Conservation (phyloP, 2,329 filamentous ascomycete genomes). For the Calycina herbarum region DNA sequence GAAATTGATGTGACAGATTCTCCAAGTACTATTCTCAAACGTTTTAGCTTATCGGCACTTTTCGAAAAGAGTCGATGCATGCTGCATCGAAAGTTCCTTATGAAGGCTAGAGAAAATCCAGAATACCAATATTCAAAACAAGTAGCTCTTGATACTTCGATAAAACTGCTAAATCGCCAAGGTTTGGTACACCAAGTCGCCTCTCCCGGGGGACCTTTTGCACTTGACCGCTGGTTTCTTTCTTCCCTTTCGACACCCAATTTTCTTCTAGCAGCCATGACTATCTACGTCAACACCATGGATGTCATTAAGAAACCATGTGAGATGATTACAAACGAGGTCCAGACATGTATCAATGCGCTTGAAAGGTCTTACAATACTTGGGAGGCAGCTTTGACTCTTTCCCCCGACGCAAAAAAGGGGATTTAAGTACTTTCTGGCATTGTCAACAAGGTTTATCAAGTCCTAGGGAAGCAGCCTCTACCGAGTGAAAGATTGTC, state of each 20-base stretch:
- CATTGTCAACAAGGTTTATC: no score
- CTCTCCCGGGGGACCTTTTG: slow-evolving; percentile 52
- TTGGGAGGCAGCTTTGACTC: no score
- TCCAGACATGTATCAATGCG: no score
- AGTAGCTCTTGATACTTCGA: slow-evolving; percentile 50
- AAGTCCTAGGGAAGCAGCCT: no score
- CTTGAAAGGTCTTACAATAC: no score
- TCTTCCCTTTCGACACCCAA: slow-evolving; percentile 59
- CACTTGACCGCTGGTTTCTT: slow-evolving; percentile 56
- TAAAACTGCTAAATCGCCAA: slow-evolving; percentile 51
- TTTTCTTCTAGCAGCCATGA: slow-evolving; percentile 61
- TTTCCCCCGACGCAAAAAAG: no score
- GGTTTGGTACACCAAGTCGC: slow-evolving; percentile 48
- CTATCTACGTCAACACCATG: slow-evolving; percentile 51
- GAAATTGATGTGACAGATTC: slow-evolving; percentile 51
- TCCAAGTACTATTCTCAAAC: slow-evolving; percentile 50
- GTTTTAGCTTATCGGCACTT: slow-evolving; percentile 52
- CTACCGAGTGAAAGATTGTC: no score
- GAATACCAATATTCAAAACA: slow-evolving; percentile 55
- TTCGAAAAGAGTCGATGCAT: slow-evolving; percentile 58
- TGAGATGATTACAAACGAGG: no score
- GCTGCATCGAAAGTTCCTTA: slow-evolving; percentile 51
- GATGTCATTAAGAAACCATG: slow-evolving; percentile 12
- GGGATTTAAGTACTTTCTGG: no score
- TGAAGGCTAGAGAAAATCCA: slow-evolving; percentile 43